These are phyloP conservation scores for Talaromyces sp. DNA, from an alignment of 2,329 filamentous ascomycete genomes.

Conservation along the genomic window DNA sequence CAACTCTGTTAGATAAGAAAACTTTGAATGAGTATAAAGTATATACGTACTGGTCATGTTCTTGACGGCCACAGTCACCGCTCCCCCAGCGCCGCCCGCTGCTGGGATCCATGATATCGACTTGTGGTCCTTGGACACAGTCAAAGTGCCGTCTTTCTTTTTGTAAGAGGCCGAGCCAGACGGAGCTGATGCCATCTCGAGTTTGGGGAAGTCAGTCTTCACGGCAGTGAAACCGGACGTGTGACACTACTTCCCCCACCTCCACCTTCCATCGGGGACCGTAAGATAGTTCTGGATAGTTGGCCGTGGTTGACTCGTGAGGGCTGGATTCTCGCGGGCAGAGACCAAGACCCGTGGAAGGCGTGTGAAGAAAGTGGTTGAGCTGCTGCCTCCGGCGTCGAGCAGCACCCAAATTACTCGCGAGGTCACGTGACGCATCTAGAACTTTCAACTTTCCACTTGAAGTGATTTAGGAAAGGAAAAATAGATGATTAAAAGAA, in stretches of 20 bases:
- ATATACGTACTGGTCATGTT: constrained; percentile 71
- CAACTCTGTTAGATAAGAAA: neutral
- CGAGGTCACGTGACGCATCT: neutral
- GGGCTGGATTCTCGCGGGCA: neutral
- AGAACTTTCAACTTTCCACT: neutral
- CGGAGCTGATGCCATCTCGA: constrained; percentile 41
- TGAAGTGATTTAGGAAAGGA: neutral
- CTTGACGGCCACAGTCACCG: constrained; percentile 64
- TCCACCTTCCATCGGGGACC: constrained; percentile 11
- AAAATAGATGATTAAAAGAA: no score
- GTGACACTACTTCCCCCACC: constrained; percentile 23
- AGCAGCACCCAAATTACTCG: neutral
- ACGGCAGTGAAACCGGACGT: constrained; percentile 28
- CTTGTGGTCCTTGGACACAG: constrained; percentile 66
- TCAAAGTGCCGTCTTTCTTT: constrained; percentile 87
- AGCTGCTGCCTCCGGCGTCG: neutral
- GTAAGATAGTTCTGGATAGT: neutral
- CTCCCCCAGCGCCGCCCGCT: constrained; percentile 55
- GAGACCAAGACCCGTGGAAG: neutral
- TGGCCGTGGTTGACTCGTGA: neutral
- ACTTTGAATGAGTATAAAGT: neutral
- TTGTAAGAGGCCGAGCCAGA: constrained; percentile 75
- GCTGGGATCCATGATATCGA: constrained; percentile 77
- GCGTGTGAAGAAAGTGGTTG: neutral
- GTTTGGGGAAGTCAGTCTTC: constrained; percentile 24